phyloP scores from a whole-genome alignment of 1,284 basidiomycete genomes.

The Ganoderma leucocontextum region DNA sequence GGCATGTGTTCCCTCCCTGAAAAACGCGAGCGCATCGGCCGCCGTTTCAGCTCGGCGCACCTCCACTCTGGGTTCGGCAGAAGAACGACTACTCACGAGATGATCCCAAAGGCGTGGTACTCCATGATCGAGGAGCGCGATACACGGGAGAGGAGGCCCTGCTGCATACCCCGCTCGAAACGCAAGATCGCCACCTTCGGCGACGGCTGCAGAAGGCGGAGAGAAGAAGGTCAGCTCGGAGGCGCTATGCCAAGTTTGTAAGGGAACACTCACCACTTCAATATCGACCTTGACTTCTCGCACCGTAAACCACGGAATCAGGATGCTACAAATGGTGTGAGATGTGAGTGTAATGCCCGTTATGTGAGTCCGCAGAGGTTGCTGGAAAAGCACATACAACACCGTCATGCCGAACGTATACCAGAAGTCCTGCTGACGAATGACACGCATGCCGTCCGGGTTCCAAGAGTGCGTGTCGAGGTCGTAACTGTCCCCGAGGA shows the following conservation, averaged over 20 bases:
- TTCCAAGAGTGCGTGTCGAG: constrained; percentile 49
- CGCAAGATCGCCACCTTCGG: constrained; percentile 72
- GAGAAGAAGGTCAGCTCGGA: constrained; percentile 14
- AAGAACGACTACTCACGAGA: constrained; percentile 56
- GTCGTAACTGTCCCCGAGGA: constrained; percentile 53
- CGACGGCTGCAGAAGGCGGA: constrained; percentile 57
- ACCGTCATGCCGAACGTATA: constrained; percentile 52
- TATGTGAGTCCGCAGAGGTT: background rate
- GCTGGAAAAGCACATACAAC: constrained; percentile 40
- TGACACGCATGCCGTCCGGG: constrained; percentile 45
- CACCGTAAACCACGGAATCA: constrained; percentile 53
- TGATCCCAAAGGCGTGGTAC: constrained; percentile 76
- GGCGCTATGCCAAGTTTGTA: constrained; percentile 13
- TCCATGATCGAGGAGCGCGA: constrained; percentile 71
- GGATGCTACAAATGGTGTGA: constrained; percentile 39
- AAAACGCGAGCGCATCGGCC: constrained; percentile 23
- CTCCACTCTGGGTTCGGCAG: background rate
- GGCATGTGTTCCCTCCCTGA: constrained; percentile 65
- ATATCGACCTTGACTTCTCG: constrained; percentile 53
- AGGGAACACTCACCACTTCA: constrained; percentile 46
- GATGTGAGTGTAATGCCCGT: background rate
- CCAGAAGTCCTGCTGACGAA: constrained; percentile 56
- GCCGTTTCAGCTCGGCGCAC: constrained; percentile 18
- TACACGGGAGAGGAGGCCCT: constrained; percentile 72
- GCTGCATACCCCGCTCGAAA: constrained; percentile 77